These are phyloP conservation scores for Cicer judaicum DNA, from an alignment of 306 rosid genomes.

Conservation along the genomic window DNA sequence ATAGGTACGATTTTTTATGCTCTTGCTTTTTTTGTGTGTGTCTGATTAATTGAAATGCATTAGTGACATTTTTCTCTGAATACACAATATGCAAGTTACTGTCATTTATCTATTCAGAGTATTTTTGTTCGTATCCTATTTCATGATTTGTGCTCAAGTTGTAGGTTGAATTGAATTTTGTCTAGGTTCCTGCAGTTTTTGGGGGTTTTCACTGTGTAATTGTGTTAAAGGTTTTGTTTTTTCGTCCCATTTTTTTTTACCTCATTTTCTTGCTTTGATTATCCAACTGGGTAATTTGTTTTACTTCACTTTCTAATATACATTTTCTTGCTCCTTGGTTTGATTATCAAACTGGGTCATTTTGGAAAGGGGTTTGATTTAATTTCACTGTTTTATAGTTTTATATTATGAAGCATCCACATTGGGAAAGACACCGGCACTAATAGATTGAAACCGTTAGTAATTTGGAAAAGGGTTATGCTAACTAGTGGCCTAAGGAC, in stretches of 20 bases:
- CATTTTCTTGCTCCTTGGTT: slow-evolving; percentile 8
- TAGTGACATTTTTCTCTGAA: background rate
- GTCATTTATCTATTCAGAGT: background rate
- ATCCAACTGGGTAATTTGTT: slow-evolving; percentile 13
- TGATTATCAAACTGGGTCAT: slow-evolving; percentile 28
- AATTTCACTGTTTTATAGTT: background rate
- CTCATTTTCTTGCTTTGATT: slow-evolving; percentile 9
- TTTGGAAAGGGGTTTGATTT: slow-evolving; percentile 37
- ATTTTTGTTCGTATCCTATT: slow-evolving; percentile 2
- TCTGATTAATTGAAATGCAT: slow-evolving; percentile 9
- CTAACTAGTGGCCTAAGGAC: no score
- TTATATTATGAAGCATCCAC: background rate
- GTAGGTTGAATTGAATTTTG: slow-evolving; percentile 24
- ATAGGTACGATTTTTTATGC: background rate
- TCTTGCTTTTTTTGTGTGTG: background rate
- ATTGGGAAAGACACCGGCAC: no score
- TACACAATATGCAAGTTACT: background rate
- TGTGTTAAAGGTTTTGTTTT: background rate
- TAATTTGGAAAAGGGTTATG: no score
- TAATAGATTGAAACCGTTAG: no score
- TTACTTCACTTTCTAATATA: background rate
- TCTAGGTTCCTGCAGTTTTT: background rate
- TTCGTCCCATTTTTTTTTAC: background rate
- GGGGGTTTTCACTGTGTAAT: background rate
- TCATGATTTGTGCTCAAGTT: slow-evolving; percentile 19